phyloP scores from a whole-genome alignment of 148 eudicot genomes.

The Gaultheria prostrata region DNA sequence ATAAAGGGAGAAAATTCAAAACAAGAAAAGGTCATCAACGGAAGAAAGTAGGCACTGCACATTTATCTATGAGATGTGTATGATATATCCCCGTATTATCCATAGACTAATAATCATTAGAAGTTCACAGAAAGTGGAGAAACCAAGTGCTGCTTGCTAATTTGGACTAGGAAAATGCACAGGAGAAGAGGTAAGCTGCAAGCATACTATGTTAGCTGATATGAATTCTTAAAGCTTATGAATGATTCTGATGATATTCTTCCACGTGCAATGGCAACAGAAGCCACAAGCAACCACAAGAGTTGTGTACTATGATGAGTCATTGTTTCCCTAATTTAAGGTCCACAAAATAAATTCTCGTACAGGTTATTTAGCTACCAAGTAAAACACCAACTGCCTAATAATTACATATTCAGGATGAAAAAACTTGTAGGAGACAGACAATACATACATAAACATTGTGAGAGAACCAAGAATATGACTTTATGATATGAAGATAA shows the following conservation, averaged over 20 bases:
- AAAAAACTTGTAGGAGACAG: background rate
- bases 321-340: background rate
- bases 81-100: background rate
- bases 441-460: background rate
- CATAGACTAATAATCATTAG: background rate
- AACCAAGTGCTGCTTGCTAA: background rate
- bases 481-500: background rate
- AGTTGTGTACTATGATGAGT: background rate
- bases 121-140: background rate
- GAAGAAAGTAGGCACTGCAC: background rate
- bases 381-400: background rate
- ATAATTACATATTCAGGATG: background rate
- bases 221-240: background rate
- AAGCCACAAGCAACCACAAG: background rate
- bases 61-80: background rate
- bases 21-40: background rate
- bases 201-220: background rate
- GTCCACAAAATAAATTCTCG: background rate
- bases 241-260: background rate
- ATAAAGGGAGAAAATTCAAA: too few species aligned
- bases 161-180: background rate
- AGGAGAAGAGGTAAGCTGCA: background rate
- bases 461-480: background rate
- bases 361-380: background rate
- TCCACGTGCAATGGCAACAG: background rate